Evolutionary conservation across 345 rosid genomes (phyloP).

Genomic region (Rhizophora mangle): DNA sequence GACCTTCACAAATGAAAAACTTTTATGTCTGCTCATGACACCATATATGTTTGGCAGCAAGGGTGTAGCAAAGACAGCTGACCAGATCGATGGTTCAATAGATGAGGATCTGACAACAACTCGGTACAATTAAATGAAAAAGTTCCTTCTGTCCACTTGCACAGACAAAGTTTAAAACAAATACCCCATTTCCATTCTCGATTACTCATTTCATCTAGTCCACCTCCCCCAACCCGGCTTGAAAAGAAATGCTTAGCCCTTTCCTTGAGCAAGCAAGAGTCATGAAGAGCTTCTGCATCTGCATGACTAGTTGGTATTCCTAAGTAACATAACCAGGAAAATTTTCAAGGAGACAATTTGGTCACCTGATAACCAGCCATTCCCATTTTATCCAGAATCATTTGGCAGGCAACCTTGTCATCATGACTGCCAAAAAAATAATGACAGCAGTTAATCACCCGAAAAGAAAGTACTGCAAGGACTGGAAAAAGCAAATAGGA

Average conservation of each 20-base stretch:
- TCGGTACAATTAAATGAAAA: no score
- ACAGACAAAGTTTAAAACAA: no score
- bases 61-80: no score
- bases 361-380: slow-evolving; percentile 93
- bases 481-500: slow-evolving; percentile 5
- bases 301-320: slow-evolving; percentile 1
- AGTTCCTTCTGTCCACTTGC: no score
- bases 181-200: no score
- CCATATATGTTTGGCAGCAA: no score
- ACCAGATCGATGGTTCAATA: no score
- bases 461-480: slow-evolving; percentile 5
- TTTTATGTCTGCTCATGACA: no score
- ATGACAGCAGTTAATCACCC: neutral
- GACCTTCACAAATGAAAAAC: no score
- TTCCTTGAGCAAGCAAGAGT: neutral
- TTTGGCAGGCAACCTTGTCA: slow-evolving; percentile 88
- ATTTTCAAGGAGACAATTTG: slow-evolving; percentile 11
- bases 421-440: slow-evolving; percentile 57
- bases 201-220: no score
- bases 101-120: no score
- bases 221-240: no score
- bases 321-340: slow-evolving; percentile 9
- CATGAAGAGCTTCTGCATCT: slow-evolving; percentile 1
- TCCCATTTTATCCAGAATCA: slow-evolving; percentile 89
- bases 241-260: neutral